Conservation (phyloP, 805 yeast genomes). For the Wickerhamiella nectarea region DNA sequence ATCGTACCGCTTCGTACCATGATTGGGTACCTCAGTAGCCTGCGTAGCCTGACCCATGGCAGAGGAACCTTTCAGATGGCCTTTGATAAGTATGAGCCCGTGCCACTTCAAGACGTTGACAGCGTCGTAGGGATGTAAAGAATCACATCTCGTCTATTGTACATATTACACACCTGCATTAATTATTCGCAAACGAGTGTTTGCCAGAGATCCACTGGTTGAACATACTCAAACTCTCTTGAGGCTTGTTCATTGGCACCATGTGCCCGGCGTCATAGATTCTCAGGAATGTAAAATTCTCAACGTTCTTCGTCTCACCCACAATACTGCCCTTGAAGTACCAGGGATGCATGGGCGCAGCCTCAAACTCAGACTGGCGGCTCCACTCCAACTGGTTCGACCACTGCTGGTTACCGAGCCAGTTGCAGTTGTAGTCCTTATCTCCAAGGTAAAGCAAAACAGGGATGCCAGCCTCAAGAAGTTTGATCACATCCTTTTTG, state of each 20-base stretch:
- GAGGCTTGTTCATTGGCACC: conserved; percentile 89
- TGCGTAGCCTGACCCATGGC: conserved; percentile 81
- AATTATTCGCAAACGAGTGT: conserved; percentile 19
- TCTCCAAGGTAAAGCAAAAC: conserved; percentile 90
- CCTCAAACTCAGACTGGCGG: conserved; percentile 39
- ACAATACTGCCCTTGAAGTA: conserved; percentile 31
- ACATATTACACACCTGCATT: too few species aligned
- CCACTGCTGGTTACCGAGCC: conserved; percentile 92
- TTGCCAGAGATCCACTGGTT: conserved; percentile 76
- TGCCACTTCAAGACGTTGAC: conserved; percentile 38
- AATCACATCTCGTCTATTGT: neutral
- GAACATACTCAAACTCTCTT: conserved; percentile 61
- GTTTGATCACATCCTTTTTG: conserved; percentile 52
- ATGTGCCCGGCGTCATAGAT: conserved; percentile 88
- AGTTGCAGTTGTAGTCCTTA: conserved; percentile 90
- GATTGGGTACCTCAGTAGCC: conserved; percentile 71
- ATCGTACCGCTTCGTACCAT: conserved; percentile 75
- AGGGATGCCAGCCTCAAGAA: conserved; percentile 63
- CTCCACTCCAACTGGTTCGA: conserved; percentile 56
- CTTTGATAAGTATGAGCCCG: conserved; percentile 58
- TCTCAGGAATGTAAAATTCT: conserved; percentile 66
- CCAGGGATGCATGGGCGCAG: conserved; percentile 28
- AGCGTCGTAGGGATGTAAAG: conserved; percentile 14
- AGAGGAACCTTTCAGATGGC: conserved; percentile 73
- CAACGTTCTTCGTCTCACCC: conserved; percentile 66